These are phyloP conservation scores for Diaporthe destruens DNA, from an alignment of 2,329 filamentous ascomycete species.

Conservation along the genomic window DNA sequence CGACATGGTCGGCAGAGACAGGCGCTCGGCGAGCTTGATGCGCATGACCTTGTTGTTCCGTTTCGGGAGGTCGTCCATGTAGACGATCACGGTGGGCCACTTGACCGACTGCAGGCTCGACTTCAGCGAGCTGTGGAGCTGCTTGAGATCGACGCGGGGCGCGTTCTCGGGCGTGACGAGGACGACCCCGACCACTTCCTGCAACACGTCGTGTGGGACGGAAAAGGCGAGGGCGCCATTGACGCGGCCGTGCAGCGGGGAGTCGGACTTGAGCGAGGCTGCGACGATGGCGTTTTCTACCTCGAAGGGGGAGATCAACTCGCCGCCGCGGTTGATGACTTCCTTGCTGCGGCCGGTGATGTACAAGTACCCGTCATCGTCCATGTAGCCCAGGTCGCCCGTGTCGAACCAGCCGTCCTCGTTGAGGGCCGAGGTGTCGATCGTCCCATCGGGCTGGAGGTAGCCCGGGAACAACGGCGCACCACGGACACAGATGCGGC, in stretches of 20 bases:
- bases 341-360: constrained; percentile 96
- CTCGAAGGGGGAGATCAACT: constrained; percentile 91
- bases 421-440: constrained; percentile 81
- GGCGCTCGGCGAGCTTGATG: constrained; percentile 63
- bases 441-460: constrained; percentile 79
- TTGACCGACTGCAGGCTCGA: constrained; percentile 65
- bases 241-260: constrained; percentile 25
- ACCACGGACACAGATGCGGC: constrained; percentile 85
- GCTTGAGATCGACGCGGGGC: constrained; percentile 55
- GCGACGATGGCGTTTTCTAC: constrained; percentile 74
- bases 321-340: constrained; percentile 89
- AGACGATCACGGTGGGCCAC: constrained; percentile 63
- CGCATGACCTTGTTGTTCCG: constrained; percentile 70
- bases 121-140: constrained; percentile 61
- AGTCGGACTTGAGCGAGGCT: constrained; percentile 32
- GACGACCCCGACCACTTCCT: constrained; percentile 39
- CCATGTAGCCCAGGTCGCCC: constrained; percentile 86
- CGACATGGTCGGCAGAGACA: constrained; percentile 58
- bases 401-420: constrained; percentile 86
- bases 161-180: constrained; percentile 31
- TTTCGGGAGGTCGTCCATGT: constrained; percentile 68
- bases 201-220: constrained; percentile 37
- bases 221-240: constrained; percentile 36
- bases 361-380: constrained; percentile 83
- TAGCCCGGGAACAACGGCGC: constrained; percentile 89